Evolutionary conservation across 2,329 filamentous ascomycete species (phyloP).

Genomic region (Parastagonospora nodorum): DNA sequence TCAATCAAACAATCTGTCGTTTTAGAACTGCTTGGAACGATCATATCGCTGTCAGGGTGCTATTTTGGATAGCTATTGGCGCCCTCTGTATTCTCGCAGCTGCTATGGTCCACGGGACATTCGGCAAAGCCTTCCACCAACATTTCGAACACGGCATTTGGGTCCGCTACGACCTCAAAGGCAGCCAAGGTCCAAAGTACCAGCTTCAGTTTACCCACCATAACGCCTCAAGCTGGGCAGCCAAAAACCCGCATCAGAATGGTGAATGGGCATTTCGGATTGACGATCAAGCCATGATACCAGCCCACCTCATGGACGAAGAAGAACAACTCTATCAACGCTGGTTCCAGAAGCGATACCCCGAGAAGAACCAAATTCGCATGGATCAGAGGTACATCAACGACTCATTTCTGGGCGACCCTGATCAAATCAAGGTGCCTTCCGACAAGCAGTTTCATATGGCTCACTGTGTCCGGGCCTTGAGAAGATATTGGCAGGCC

Average conservation of each 20-base stretch:
- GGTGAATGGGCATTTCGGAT: constrained; percentile 16
- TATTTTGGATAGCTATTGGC: too few species aligned
- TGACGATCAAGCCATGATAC: constrained; percentile 21
- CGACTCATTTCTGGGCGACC: background rate
- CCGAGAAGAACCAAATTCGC: constrained; percentile 6
- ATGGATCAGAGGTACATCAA: background rate
- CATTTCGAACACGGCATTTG: background rate
- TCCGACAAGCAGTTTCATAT: constrained; percentile 10
- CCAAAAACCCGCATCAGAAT: background rate
- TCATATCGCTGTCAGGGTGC: too few species aligned
- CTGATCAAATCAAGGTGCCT: background rate
- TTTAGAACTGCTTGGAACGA: too few species aligned
- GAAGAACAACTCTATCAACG: constrained; percentile 13
- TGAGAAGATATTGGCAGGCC: constrained; percentile 12
- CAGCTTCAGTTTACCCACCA: background rate
- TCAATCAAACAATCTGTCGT: too few species aligned
- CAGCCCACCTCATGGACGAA: constrained; percentile 5
- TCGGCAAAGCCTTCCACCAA: too few species aligned
- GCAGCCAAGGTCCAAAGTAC: background rate
- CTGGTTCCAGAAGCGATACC: constrained; percentile 13
- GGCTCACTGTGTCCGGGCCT: constrained; percentile 14
- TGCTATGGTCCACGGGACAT: too few species aligned
- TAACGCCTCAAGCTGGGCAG: background rate
- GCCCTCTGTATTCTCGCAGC: too few species aligned
- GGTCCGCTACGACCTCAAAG: background rate